These are phyloP conservation scores for Verbascum thapsus DNA, from an alignment of 257 asterid genomes.

Conservation along the genomic window DNA sequence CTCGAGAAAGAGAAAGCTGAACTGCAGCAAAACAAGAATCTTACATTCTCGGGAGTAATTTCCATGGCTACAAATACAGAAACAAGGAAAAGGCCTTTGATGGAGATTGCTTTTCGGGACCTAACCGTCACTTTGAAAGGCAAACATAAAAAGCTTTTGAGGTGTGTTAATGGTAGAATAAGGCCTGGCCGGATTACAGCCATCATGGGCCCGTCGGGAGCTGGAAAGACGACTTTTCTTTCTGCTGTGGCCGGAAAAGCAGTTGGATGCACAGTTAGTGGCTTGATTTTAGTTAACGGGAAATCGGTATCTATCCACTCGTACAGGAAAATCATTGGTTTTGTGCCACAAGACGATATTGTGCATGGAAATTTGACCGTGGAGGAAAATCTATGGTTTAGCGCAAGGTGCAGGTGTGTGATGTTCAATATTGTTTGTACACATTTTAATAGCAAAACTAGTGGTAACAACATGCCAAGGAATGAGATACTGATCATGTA, in stretches of 20 bases:
- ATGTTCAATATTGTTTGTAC: slow-evolving; percentile 11
- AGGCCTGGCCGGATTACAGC: slow-evolving; percentile 59
- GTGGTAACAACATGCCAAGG: too few relatives aligned
- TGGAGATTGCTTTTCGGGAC: slow-evolving; percentile 57
- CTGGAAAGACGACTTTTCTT: slow-evolving; percentile 68
- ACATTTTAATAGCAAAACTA: too few relatives aligned
- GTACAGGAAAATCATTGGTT: slow-evolving; percentile 54
- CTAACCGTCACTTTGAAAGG: slow-evolving; percentile 56
- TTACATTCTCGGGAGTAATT: slow-evolving; percentile 62
- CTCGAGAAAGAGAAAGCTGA: slow-evolving; percentile 63
- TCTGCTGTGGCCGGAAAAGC: slow-evolving; percentile 69
- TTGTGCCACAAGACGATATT: slow-evolving; percentile 71
- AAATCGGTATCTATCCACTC: slow-evolving; percentile 52
- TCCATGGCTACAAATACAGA: slow-evolving; percentile 49
- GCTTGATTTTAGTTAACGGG: slow-evolving; percentile 50
- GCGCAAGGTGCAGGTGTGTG: slow-evolving; percentile 64
- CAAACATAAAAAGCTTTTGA: slow-evolving; percentile 47
- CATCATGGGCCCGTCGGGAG: slow-evolving; percentile 71
- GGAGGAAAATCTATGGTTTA: slow-evolving; percentile 69
- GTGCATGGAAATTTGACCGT: slow-evolving; percentile 71
- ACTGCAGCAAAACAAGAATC: slow-evolving; percentile 51
- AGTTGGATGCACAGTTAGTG: slow-evolving; percentile 57
- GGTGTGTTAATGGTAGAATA: slow-evolving; percentile 55
- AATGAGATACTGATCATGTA: too few relatives aligned
- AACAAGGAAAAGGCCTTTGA: slow-evolving; percentile 46